Base-by-base conservation (phyloP, 179 eudicot genomes). In the Actinidia arguta region DNA sequence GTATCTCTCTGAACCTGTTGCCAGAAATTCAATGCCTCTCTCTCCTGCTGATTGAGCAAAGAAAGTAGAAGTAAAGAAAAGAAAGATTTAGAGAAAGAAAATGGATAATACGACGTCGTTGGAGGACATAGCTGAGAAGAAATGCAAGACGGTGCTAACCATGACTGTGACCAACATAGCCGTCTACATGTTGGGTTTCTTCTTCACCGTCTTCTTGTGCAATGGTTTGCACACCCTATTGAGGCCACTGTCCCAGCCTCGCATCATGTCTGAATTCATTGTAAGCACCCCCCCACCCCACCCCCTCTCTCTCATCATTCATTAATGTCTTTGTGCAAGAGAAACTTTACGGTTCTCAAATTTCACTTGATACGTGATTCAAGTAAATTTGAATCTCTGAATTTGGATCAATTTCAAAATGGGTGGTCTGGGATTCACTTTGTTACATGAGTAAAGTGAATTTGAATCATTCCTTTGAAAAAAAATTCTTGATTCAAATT, bases 251-350 rank as follows among this genome's bases (percentile, higher is more conserved):
- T 88, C 96, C 22, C 98, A 95, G 78, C 97, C 98, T 67, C 90
- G 97, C 52, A 91, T 95, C 80, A 89, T 94, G 62, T 92, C 98
- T 0, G 98, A 95, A 88, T 89, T 91, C 84, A 73, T 92, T 8
- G 93, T 87, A 84, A 63, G 27, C n/a, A n/a, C n/a, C n/a, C n/a
- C n/a, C n/a, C n/a, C n/a, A n/a, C 46, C 70, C 46, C 24, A 62
- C 71, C 75, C 59, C 64, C 66, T 14, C 61, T 61, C 52, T 25
- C 44, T 54, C 55, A 5, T 46, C 8, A 12, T 54, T n/a, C n/a
- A n/a, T n/a, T n/a, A n/a, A n/a, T n/a, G n/a, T n/a, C n/a, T n/a
- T n/a, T n/a, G n/a, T n/a, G n/a, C n/a, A n/a, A n/a, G n/a, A n/a
- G n/a, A n/a, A n/a, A n/a, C n/a, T n/a, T n/a, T n/a, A n/a, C n/a